Conservation (phyloP, 108 stramenopile genomes). For the Skeletonema costatum region DNA sequence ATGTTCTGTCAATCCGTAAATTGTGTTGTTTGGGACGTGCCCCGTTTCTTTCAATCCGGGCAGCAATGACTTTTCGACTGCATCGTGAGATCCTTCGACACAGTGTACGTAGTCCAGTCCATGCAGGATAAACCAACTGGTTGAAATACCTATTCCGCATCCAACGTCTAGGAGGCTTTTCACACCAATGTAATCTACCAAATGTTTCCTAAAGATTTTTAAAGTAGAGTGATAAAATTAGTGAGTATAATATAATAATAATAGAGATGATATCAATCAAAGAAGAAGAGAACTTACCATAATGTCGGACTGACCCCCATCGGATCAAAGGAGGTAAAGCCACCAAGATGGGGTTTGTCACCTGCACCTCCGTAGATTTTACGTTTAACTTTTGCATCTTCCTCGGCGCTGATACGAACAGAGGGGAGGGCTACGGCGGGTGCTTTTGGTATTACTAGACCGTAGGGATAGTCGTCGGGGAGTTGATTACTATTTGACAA, state of each 20-base stretch:
- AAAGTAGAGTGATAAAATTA: not conserved
- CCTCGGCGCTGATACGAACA: constrained; percentile 31
- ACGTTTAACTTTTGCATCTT: constrained; percentile 25
- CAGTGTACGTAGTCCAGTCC: constrained; percentile 63
- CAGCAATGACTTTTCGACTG: constrained; percentile 56
- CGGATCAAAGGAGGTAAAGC: constrained; percentile 69
- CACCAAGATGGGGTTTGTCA: constrained; percentile 79
- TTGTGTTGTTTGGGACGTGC: constrained; percentile 5
- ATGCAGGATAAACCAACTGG: constrained; percentile 70
- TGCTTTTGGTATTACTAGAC: not conserved
- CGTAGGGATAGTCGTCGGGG: not conserved
- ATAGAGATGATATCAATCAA: not conserved
- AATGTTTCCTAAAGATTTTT: not conserved
- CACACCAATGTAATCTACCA: constrained; percentile 56
- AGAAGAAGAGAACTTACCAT: constrained; percentile 44
- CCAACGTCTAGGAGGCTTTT: constrained; percentile 82
- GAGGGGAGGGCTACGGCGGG: constrained; percentile 32
- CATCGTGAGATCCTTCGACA: constrained; percentile 85
- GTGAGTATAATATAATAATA: no score
- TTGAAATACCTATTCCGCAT: constrained; percentile 75
- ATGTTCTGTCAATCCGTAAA: constrained; percentile 47
- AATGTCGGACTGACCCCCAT: constrained; percentile 53
- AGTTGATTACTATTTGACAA: not conserved
- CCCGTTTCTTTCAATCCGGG: constrained; percentile 47
- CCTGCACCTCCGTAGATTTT: constrained; percentile 69